Base-by-base conservation (phyloP, 1,284 basidiomycete genomes). In the Bjerkandera adusta region DNA sequence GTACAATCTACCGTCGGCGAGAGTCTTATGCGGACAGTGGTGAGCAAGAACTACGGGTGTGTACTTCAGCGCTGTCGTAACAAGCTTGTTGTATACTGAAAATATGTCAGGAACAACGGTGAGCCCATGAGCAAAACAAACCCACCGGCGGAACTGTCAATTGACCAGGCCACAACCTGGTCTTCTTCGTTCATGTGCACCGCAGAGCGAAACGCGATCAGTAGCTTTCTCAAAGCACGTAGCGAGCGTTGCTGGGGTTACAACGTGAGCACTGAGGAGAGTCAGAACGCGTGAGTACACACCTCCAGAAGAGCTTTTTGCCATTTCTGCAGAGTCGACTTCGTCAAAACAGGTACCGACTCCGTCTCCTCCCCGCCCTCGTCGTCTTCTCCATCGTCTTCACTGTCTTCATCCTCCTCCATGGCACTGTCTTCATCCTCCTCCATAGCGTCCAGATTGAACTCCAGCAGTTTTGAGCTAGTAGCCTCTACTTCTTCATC, bases 221-320 rank as follows among this genome's bases (percentile, higher is more conserved):
- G 72, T 4, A 97, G 76, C 60, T 89, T 92, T 50, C 92, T 75
- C 34, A 99, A 70, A 0, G 92, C 86, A 50, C 90, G 81, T 46
- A 98, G 65, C 1, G 96, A 98, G 42, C 84, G 83, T 67, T 92
- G 84, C 87, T 96, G 60, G 2, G 47, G 20, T 22, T 13, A n/a
- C 13, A 5, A 16, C 5, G 21, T 33, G 16, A 22, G 39, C 13
- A 44, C 29, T 25, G 13, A 45, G n/a, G 15, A 21, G 33, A 39
- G 11, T 32, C 27, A 40, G 15, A 36, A 44, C 20, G 24, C 4
- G 24, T n/a, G 32, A 6, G 10, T 16, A 60, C 73, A 51, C 50
- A 91, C 92, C 73, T 95, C 83, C 18, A 99, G 72, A 48, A 98
- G 73, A n/a, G 83, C 83, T 64, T 89, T 90, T 64, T 97, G 93